These are phyloP conservation scores for Epichloe aotearoae DNA, from an alignment of 2,329 filamentous ascomycete species.

Conservation along the genomic window DNA sequence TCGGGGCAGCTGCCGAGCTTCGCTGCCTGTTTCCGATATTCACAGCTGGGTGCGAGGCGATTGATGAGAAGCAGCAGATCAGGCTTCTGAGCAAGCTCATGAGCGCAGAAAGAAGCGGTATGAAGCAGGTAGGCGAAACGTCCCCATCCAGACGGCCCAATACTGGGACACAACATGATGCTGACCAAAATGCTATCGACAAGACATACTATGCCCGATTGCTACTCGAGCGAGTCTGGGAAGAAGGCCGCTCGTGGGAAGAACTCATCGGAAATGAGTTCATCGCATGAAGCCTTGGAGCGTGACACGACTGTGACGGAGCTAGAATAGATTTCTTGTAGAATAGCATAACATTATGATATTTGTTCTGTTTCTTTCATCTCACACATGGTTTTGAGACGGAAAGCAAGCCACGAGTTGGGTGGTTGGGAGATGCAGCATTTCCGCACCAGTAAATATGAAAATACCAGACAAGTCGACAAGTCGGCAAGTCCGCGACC, in stretches of 20 bases:
- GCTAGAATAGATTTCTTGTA: not conserved
- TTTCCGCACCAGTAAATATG: not conserved
- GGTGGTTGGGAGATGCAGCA: not conserved
- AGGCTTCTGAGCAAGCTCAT: slow-evolving; percentile 53
- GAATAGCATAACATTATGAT: not conserved
- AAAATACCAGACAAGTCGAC: no score
- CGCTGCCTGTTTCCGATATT: slow-evolving; percentile 73
- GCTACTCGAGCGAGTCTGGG: slow-evolving; percentile 58
- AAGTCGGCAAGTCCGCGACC: no score
- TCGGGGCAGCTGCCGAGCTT: slow-evolving; percentile 58
- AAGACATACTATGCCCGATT: slow-evolving; percentile 48
- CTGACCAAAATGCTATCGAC: not conserved
- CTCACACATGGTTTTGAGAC: not conserved
- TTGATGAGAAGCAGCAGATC: slow-evolving; percentile 38
- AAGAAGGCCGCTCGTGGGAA: slow-evolving; percentile 56
- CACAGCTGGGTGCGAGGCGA: slow-evolving; percentile 64
- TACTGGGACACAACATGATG: not conserved
- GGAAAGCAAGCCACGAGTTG: not conserved
- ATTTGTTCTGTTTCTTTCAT: not conserved
- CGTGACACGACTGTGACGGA: not conserved
- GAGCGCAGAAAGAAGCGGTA: slow-evolving; percentile 57
- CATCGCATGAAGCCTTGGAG: slow-evolving; percentile 37
- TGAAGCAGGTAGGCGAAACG: slow-evolving; percentile 51
- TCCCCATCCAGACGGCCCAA: not conserved
- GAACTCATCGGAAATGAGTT: slow-evolving; percentile 51